phyloP scores from a whole-genome alignment of 257 asterid genomes.

The Oldenlandia corymbosa region DNA sequence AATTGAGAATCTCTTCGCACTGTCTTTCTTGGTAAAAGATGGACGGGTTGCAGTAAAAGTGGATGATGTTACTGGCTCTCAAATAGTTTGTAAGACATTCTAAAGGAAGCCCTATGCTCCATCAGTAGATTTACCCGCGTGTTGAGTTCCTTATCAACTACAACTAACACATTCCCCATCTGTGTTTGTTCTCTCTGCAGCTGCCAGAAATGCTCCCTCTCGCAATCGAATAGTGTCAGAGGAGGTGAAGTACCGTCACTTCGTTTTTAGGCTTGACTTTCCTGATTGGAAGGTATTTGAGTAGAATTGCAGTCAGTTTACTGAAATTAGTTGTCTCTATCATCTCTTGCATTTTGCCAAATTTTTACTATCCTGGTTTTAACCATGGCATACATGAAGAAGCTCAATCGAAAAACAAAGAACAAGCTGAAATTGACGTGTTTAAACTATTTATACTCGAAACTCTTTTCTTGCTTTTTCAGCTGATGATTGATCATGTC shows the following conservation, averaged over 20 bases:
- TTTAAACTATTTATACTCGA: too few species aligned
- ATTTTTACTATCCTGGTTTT: too few species aligned
- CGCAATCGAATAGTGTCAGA: constrained; percentile 28
- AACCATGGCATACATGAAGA: background rate
- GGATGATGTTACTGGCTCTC: constrained; percentile 43
- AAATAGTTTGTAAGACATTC: constrained; percentile 36
- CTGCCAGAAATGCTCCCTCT: constrained; percentile 41
- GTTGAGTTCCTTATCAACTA: too few species aligned
- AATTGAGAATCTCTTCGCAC: constrained; percentile 49
- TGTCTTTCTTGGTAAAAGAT: constrained; percentile 58
- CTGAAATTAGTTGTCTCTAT: background rate
- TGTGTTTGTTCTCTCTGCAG: constrained; percentile 22
- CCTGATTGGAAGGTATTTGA: constrained; percentile 49
- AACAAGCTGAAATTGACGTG: background rate
- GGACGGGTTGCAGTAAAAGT: constrained; percentile 38
- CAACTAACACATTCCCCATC: background rate
- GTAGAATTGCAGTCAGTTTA: background rate
- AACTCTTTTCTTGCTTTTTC: background rate
- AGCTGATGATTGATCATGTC: constrained; percentile 9
- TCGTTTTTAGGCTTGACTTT: constrained; percentile 45
- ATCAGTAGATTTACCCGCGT: too few species aligned
- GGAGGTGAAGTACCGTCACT: constrained; percentile 33
- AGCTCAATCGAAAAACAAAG: background rate
- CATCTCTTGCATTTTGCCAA: too few species aligned
- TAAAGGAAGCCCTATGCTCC: background rate